Evolutionary conservation across 1,284 basidiomycete genomes (phyloP).

Genomic region (Apiotrichum sp.): DNA sequence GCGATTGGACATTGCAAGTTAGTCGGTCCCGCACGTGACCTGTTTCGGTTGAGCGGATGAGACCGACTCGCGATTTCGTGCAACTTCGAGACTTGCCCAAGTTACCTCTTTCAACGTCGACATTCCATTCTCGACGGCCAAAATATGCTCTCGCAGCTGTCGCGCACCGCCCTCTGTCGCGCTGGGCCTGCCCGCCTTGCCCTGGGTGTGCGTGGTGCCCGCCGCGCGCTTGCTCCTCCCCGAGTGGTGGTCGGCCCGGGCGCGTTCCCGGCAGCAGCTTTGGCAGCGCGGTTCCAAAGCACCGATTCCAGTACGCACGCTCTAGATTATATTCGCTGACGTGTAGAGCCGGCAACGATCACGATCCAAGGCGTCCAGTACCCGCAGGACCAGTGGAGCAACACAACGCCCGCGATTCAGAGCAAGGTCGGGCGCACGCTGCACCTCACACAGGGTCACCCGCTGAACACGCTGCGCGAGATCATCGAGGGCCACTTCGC

Average conservation of each 20-base stretch:
- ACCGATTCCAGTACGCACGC: not conserved
- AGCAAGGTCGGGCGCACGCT: constrained; percentile 66
- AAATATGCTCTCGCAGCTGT: not conserved
- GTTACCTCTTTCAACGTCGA: too few species aligned
- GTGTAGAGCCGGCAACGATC: constrained; percentile 17
- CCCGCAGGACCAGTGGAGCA: constrained; percentile 70
- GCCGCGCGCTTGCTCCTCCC: not conserved
- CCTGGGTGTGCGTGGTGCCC: not conserved
- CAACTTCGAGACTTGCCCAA: too few species aligned
- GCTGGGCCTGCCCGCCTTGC: not conserved
- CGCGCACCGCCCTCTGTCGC: constrained; percentile 8
- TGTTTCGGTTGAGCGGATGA: too few species aligned
- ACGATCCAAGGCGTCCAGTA: constrained; percentile 48
- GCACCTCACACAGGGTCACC: constrained; percentile 72
- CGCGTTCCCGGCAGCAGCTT: too few species aligned
- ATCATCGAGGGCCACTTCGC: constrained; percentile 81
- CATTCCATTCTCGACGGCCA: too few species aligned
- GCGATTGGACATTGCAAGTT: too few species aligned
- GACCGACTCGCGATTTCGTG: too few species aligned
- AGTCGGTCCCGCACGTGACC: too few species aligned
- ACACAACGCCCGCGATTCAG: constrained; percentile 77
- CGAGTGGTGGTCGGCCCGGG: not conserved
- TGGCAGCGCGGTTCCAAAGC: not conserved
- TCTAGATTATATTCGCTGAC: not conserved
- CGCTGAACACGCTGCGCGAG: constrained; percentile 73